Base-by-base conservation (phyloP, 2,329 filamentous ascomycete species). In the Microdochium bolleyi region DNA sequence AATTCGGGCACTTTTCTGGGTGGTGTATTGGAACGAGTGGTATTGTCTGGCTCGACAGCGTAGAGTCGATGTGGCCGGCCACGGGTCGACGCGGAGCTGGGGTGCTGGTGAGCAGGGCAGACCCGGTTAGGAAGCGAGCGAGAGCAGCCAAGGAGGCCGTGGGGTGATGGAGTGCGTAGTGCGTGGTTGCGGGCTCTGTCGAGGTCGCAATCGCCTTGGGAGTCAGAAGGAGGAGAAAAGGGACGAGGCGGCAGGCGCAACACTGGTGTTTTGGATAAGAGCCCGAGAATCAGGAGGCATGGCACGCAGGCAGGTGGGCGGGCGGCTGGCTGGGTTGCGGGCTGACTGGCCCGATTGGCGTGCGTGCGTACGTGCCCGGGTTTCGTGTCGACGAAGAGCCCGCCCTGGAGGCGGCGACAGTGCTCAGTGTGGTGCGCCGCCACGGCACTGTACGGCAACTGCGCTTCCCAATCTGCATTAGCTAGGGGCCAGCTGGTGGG, bases 41-140 rank as follows among this genome's bases (percentile, higher is more conserved):
- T 52, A 52, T 51, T 52, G 52, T 50, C 52, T 48, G 48, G 38
- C 37, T 24, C 49, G 44, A 48, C 51, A 51, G 51, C 50, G 56
- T 56, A 32, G 48, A 52, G 53, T 57, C 56, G 53, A 54, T 63
- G 63, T 65, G 62, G 63, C 63, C 64, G 63, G 64, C 63, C 61
- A 67, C 62, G 50, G 46, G 41, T 46, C 48, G 48, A 60, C 58
- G 51, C 53, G 56, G 51, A 25, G 51, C 44, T 57, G 24, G 32
- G 24, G 30, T 41, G 37, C 34, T 44, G 30, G 50, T 52, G 53
- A 52, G 53, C 49, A 50, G 48, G 50, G 49, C 49, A 51, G 48
- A 41, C n/a, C 53, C 50, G 49, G 54, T 51, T 51, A 41, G 48
- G 13, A 32, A 51, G 41, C 24, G 14, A 21, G 44, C 22, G 24